Base-by-base conservation (phyloP, 164 flowering plant genomes). In the Amborella trichopoda region DNA sequence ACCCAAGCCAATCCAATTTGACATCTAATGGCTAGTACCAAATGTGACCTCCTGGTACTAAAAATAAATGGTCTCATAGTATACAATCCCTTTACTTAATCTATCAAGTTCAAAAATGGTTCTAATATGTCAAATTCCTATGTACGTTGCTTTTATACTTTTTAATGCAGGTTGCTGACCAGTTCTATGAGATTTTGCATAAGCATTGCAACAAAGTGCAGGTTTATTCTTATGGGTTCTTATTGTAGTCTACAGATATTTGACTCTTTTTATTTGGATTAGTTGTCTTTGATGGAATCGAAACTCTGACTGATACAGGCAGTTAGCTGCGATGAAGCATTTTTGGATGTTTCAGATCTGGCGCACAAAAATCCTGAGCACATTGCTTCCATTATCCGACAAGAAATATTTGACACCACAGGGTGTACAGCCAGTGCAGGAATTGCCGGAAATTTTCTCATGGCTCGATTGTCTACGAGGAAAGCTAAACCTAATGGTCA, bases 291-390 rank as follows among this genome's bases (percentile, higher is more conserved):
- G 10, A 37, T 8, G 14, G 3, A 37, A 8, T 18, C 16, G 19
- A 8, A 37, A 37, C 19, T 25, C 30, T 55, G 20, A 41, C 48
- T 40, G 47, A 28, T 62, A 17, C 67, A 91, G 96, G 99, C 96
- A 20, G 82, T 93, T 18, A 88, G 99, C 62, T 93, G 96, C 67
- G 96, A 88, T 64, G 99, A 93, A 72, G 99, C 96, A 33, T 84
- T 88, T 68, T 54, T 93, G 56, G 99, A 88, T 64, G 72, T 79
- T 26, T 52, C 76, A 18, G 78, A 72, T 44, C 65, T 57, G 12
- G 72, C 61, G 27, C 72, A 50, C 42, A 55, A 61, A 24, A 78
- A 88, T 61, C 80, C 86, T 58, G 75, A 79, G 61, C 42, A 52
- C 48, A 59, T 85, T 42, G 91, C 95, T 55, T 78, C 84, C 43